Conservation (phyloP, 2,329 filamentous ascomycete genomes). For the Hypoxylon sp. region DNA sequence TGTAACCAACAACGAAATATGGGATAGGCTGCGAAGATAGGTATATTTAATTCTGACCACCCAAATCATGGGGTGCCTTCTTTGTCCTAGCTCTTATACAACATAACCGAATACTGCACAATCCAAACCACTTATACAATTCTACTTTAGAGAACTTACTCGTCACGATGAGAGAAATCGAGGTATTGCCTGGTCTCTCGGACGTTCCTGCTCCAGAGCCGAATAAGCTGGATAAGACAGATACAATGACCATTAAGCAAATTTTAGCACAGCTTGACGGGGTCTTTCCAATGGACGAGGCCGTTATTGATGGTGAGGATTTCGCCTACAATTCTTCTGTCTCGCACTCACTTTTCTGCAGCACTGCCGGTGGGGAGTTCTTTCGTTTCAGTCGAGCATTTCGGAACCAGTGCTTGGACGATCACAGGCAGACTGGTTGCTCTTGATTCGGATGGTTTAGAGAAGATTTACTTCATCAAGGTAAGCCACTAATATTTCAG, state of each 20-base stretch:
- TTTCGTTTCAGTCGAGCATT: conserved; percentile 7
- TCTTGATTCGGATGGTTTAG: conserved; percentile 4
- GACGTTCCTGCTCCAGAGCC: neutral
- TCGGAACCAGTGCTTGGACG: conserved; percentile 10
- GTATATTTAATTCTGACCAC: neutral
- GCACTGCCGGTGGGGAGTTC: conserved; percentile 5
- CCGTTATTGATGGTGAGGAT: conserved; percentile 3
- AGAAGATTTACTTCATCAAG: conserved; percentile 10
- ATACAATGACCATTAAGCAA: conserved; percentile 1
- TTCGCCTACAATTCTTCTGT: neutral
- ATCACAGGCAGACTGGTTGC: conserved; percentile 7
- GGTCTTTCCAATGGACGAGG: conserved; percentile 7
- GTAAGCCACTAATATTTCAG: neutral
- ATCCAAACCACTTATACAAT: neutral
- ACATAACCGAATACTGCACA: too few relatives aligned
- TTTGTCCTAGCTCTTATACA: neutral
- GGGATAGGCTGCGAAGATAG: neutral
- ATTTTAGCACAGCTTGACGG: conserved; percentile 5
- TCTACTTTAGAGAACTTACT: neutral
- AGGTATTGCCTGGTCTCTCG: neutral
- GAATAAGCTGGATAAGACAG: neutral
- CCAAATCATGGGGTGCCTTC: neutral
- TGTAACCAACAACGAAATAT: neutral
- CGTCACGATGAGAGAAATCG: neutral
- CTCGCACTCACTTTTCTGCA: neutral